Base-by-base conservation (phyloP, 495 filamentous ascomycete genomes). In the Penicillium crystallinum region DNA sequence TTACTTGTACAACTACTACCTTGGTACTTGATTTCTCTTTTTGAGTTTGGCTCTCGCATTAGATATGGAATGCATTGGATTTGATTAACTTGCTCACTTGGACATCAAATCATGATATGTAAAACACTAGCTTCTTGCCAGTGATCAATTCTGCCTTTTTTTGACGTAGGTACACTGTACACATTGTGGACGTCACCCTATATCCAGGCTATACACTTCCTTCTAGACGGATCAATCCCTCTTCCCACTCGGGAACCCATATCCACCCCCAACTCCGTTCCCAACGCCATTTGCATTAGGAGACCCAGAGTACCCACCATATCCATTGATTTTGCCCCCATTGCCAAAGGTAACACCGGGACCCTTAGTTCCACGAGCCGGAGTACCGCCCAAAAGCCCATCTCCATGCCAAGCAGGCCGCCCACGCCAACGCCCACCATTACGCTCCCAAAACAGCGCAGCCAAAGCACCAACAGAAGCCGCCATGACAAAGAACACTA, bases 171-270 rank as follows among this genome's bases (percentile, higher is more conserved):
- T 58, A 50, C 46, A 46, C 56, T 57, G 30, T 57, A 47, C 46
- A 54, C 36, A 37, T 21, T 30, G 34, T 53, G 50, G 17, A 50
- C 23, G 31, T 1, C 17, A 34, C 33, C 25, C 6, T 39, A 55
- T 49, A 38, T 30, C 31, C 15, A 55, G 23, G 15, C 3, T 55
- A 55, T 55, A 55, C 19, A 31, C 17, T 36, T 17, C 2, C 15
- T 7, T 17, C 12, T 25, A n/a, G n/a, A 25, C 21, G 29, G 6
- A 54, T 79, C 59, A 83, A 66, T 82, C 80, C 46, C 73, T 80
- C 65, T 82, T 81, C 27, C 76, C 77, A 57, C 61, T 70, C 21
- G 56, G 51, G 47, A 74, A 72, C 17, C 71, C 74, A 67, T 78
- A 80, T 29, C 69, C 69, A 54, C 64, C 55, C 33, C 63, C 66